Conservation (phyloP, 2,329 filamentous ascomycete species). For the Pochonia chlamydosporia region DNA sequence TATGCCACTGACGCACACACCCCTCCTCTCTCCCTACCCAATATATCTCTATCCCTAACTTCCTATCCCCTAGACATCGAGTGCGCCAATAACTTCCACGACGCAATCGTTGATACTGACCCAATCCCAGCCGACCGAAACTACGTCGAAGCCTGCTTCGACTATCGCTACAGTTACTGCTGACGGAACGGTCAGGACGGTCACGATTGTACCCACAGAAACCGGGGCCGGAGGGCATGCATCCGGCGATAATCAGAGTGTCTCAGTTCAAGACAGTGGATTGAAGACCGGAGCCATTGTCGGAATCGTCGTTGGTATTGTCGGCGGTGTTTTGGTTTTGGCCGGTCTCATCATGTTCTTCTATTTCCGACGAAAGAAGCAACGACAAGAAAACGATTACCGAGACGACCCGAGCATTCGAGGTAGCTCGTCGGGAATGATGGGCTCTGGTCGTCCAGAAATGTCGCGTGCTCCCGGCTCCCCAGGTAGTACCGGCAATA, state of each 20-base stretch:
- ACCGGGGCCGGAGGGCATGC: constrained; percentile 15
- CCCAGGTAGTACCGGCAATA: constrained; percentile 36
- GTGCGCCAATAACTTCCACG: not conserved
- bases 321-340: constrained; percentile 35
- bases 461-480: constrained; percentile 31
- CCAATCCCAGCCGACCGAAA: not conserved
- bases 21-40: not conserved
- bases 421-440: constrained; percentile 45
- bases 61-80: not conserved
- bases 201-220: constrained; percentile 44
- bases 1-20: not conserved
- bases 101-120: not conserved
- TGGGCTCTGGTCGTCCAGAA: constrained; percentile 36
- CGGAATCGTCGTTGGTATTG: constrained; percentile 47
- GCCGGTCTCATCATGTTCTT: constrained; percentile 34
- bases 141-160: constrained; percentile 9
- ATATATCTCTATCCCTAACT: not conserved
- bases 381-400: constrained; percentile 34
- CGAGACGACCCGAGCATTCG: constrained; percentile 40
- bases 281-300: constrained; percentile 43
- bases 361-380: constrained; percentile 39
- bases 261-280: constrained; percentile 15
- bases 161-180: constrained; percentile 48
- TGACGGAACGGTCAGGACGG: constrained; percentile 46
- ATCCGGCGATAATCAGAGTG: constrained; percentile 11